Percentiles rank a stretch among this genome's conserved stretches.
Conservation (phyloP, 495 filamentous ascomycete species). For the Talaromyces stipitatus region DNA sequence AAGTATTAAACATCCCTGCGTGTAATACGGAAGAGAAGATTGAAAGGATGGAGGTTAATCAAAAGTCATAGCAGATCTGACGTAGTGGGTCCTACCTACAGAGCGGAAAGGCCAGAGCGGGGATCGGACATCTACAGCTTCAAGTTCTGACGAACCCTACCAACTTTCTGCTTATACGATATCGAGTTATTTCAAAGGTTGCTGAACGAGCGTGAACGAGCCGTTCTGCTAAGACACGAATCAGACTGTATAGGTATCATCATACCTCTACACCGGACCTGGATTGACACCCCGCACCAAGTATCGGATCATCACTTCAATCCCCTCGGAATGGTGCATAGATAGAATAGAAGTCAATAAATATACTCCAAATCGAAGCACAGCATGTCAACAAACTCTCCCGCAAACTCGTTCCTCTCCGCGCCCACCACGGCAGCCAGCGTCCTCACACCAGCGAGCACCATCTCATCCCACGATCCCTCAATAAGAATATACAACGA, state of each 20-base stretch:
- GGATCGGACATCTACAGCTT: background rate
- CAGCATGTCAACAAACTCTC: slow-evolving; percentile 1
- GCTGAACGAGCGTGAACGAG: too few species aligned
- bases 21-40: background rate
- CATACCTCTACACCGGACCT: background rate
- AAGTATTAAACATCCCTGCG: background rate
- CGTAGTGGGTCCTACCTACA: slow-evolving; percentile 2
- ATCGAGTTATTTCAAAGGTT: too few species aligned
- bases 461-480: slow-evolving; percentile 2
- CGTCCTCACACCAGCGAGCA: slow-evolving; percentile 6
- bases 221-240: background rate
- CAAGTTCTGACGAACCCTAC: background rate
- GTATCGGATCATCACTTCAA: background rate
- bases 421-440: slow-evolving; percentile 4
- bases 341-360: background rate
- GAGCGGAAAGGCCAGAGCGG: background rate
- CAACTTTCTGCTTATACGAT: too few species aligned
- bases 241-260: too few species aligned
- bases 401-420: slow-evolving; percentile 1
- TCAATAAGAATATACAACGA: background rate
- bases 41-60: background rate
- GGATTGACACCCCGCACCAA: background rate
- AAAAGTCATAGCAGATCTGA: background rate
- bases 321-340: background rate
- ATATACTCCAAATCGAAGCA: background rate